Evolutionary conservation across 805 yeast species (phyloP).

Genomic region (Candida coquimbonensis): DNA sequence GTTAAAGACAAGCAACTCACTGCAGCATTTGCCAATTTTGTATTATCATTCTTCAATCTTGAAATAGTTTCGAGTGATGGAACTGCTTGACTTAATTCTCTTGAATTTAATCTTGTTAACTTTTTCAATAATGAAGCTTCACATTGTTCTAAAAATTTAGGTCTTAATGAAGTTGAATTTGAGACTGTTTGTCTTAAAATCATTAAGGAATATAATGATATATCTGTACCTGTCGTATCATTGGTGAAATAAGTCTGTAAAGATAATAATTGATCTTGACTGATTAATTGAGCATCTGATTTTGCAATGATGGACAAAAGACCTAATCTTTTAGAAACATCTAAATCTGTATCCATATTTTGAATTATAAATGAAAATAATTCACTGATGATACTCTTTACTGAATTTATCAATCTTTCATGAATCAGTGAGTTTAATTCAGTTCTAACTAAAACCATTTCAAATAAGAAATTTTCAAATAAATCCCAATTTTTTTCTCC

Average conservation of each 20-base stretch:
- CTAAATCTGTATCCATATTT: conserved; percentile 23
- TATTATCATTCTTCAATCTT: conserved; percentile 35
- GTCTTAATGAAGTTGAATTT: conserved; percentile 37
- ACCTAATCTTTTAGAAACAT: conserved; percentile 34
- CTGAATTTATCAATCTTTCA: conserved; percentile 13
- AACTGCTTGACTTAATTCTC: conserved; percentile 66
- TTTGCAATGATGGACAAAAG: conserved; percentile 51
- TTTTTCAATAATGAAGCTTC: conserved; percentile 46
- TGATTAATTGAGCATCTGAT: conserved; percentile 44
- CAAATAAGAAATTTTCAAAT: conserved; percentile 42
- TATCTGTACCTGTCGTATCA: conserved; percentile 33
- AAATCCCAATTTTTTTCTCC: conserved; percentile 35
- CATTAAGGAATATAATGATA: conserved; percentile 44
- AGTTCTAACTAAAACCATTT: conserved; percentile 31
- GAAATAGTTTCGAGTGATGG: conserved; percentile 61
- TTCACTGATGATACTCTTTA: conserved; percentile 27
- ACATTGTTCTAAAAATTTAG: conserved; percentile 41
- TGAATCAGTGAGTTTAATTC: conserved; percentile 16
- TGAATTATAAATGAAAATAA: conserved; percentile 31
- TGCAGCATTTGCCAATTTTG: conserved; percentile 54
- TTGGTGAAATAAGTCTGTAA: conserved; percentile 59
- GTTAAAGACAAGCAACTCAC: conserved; percentile 50
- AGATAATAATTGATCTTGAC: conserved; percentile 59
- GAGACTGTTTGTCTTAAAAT: conserved; percentile 48
- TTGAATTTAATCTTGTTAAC: conserved; percentile 51